Evolutionary conservation across 106 monocot genomes (phyloP), one percentile per base, ranked within the genome.

Genomic region (Platanthera guangdongensis): DNA sequence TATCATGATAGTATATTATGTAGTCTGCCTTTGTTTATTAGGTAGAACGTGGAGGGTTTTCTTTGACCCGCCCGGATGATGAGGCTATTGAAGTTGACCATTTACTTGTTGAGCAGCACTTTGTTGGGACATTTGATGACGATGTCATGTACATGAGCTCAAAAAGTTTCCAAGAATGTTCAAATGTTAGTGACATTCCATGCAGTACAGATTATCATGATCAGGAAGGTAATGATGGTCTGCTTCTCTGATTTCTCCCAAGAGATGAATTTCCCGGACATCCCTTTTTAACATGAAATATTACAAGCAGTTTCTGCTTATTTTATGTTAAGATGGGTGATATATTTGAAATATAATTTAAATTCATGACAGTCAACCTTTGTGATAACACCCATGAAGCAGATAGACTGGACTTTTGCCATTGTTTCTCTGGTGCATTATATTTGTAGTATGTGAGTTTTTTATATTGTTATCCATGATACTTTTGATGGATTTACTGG

Each of bases 51-150:
- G 73, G 63, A 78, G 68, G 3, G 16, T 18, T 68, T 57, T 60
- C 59, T 69, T 8, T 45, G 21, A 32, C 77, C 71, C 12, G 28
- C 47, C 55, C 21, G 12, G 73, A 78, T 57, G 81, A 75, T 12
- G 81, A 84, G 18, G 47, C 60, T 47, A 22, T 78, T 70, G 68
- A 81, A 39, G 64, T 78, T 70, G 77, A 74, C 9, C 16, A 69
- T 70, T 78, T 84, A 50, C 67, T 81, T 74, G 65, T 55, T 4
- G 74, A 81, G 11, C 74, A 74, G 7, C 77, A 74, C 30, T 48
- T 3, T 50, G 63, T 63, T 2, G n/a, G 46, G 54, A 30, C 7
- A 51, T 62, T 81, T 52, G 77, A 57, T 62, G 46, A n/a, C 13
- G 74, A 78, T 55, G 73, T 11, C 69, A 72, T 71, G 50, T 49